phyloP scores from a whole-genome alignment of 148 eudicot genomes.

The Amaranthus palmeri region DNA sequence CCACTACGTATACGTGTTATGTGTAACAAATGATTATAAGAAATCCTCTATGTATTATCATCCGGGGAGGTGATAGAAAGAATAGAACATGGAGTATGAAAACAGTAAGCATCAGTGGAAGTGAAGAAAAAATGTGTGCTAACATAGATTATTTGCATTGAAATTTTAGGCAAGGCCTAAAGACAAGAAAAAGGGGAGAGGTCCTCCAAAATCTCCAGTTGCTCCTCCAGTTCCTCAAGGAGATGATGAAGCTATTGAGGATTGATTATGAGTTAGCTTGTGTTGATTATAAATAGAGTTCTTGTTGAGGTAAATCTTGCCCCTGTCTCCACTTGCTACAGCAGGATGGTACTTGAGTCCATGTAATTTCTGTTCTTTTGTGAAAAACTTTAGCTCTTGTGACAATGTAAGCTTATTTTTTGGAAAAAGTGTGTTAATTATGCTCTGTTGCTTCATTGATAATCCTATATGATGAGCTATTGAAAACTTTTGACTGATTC shows the following conservation, averaged over 20 bases:
- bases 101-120: neutral
- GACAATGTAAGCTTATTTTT: conserved; percentile 11
- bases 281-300: conserved; percentile 2
- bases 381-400: neutral
- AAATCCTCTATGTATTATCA: too few relatives aligned
- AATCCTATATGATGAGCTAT: neutral
- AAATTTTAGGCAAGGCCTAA: conserved; percentile 50
- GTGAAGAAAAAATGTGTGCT: neutral
- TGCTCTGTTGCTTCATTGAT: neutral
- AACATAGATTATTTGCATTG: neutral
- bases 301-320: conserved; percentile 17
- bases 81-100: too few relatives aligned
- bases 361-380: conserved; percentile 12
- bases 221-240: conserved; percentile 39
- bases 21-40: too few relatives aligned
- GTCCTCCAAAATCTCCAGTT: conserved; percentile 43
- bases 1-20: too few relatives aligned
- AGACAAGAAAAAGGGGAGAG: conserved; percentile 58
- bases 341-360: conserved; percentile 13
- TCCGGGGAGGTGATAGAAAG: too few relatives aligned
- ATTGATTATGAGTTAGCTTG: conserved; percentile 28
- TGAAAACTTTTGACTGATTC: neutral
- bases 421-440: conserved; percentile 1
- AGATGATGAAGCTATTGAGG: conserved; percentile 31
- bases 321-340: conserved; percentile 3